Base-by-base conservation (phyloP, 768 basidiomycete species). In the Myochromella boudieri region DNA sequence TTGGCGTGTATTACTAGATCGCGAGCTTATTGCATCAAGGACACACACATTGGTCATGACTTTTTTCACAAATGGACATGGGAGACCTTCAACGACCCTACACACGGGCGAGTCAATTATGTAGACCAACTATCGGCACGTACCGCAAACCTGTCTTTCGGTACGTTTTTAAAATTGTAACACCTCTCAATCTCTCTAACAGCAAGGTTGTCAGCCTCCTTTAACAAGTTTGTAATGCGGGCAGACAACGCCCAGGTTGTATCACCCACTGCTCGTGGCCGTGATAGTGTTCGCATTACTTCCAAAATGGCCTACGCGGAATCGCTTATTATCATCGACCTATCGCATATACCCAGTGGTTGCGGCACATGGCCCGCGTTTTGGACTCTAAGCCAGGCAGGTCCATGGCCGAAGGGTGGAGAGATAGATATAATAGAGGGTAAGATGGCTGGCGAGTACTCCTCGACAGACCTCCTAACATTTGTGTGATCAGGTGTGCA, bases 351-450 rank as follows among this genome's bases (percentile, higher is more conserved):
- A 79, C 83, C 83, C 1, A 60, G 66, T 44, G 82, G 82, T 20
- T 81, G 78, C 45, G 64, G 59, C 20, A 80, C 80, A 14, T 85
- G 83, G 83, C 82, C 82, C 2, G 82, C 82, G 1, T 83, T 76
- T 57, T 84, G 82, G 82, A 77, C 79, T 27, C 45, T 76, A 47
- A 80, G 78, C 51, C 37, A 59, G 46, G 41, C 53, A 17, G 77
- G 78, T 0, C 79, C 76, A 4, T 85, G 82, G 83, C 83, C 84
- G 0, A 33, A 66, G 2, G 77, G 77, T n/a, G 81, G 81, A 4
- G 81, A 83, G 54, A 76, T 81, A 26, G 80, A 82, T 59, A 75
- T 83, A 45, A 72, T 83, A 17, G 82, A 84, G 64, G 81, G 79
- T 74, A 34, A 33, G 48, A 37, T 21, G 14, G 10, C 20, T 27